Percentiles rank a stretch among this genome's conserved stretches.
Conservation (phyloP, 2,329 filamentous ascomycete genomes). For the Penicillium hesseltinei region DNA sequence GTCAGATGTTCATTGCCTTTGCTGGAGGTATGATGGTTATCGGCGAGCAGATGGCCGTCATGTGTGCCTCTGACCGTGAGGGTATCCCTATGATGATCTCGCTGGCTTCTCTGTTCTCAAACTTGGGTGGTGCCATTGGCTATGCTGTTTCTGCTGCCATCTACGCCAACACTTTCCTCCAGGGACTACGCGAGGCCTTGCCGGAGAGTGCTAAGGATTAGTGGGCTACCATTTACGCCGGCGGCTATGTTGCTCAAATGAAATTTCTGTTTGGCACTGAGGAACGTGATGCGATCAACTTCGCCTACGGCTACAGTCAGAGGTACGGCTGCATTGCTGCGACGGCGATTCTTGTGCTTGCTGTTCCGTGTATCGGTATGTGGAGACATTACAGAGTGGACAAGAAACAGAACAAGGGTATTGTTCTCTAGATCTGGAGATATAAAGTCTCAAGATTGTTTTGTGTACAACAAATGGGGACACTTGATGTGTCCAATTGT, state of each 20-base stretch:
- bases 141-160: slow-evolving; percentile 27
- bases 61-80: slow-evolving; percentile 55
- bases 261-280: slow-evolving; percentile 28
- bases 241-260: slow-evolving; percentile 29
- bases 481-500: neutral
- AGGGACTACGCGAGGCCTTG: slow-evolving; percentile 13
- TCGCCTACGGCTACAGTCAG: slow-evolving; percentile 35
- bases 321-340: slow-evolving; percentile 30
- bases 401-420: slow-evolving; percentile 32
- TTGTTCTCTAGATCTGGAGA: neutral
- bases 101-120: slow-evolving; percentile 34
- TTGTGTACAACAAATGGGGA: neutral
- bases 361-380: slow-evolving; percentile 24
- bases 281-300: slow-evolving; percentile 35
- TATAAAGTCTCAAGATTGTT: neutral
- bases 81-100: slow-evolving; percentile 51
- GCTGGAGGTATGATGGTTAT: slow-evolving; percentile 55
- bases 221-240: slow-evolving; percentile 23
- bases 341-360: slow-evolving; percentile 26
- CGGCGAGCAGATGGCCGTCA: slow-evolving; percentile 57
- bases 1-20: slow-evolving; percentile 56
- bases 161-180: slow-evolving; percentile 22
- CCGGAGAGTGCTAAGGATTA: slow-evolving; percentile 19
- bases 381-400: slow-evolving; percentile 32
- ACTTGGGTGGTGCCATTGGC: slow-evolving; percentile 37